phyloP scores from a whole-genome alignment of 768 basidiomycete genomes.

The Naganishia kalamii region DNA sequence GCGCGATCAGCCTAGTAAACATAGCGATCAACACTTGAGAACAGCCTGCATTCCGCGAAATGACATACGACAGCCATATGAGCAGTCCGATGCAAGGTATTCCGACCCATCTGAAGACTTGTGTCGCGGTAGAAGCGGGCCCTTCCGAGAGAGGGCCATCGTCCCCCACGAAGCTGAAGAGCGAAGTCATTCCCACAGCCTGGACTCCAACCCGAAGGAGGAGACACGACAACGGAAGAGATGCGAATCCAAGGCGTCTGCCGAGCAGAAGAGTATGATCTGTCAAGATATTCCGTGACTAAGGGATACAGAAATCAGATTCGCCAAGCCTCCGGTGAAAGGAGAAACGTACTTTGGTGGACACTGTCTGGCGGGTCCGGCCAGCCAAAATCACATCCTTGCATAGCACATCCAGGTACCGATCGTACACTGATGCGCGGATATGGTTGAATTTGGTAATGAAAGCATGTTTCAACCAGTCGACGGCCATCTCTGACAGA shows the following conservation, averaged over 20 bases:
- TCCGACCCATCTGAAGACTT: slow-evolving; percentile 52
- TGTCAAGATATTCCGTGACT: slow-evolving; percentile 54
- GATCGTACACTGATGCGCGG: slow-evolving; percentile 85
- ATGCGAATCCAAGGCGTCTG: slow-evolving; percentile 85
- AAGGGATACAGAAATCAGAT: slow-evolving; percentile 56
- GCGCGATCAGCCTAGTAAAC: slow-evolving; percentile 61
- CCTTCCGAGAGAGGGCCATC: neutral
- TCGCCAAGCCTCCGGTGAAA: neutral
- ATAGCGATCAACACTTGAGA: no score
- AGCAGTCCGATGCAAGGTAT: slow-evolving; percentile 19
- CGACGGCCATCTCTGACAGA: slow-evolving; percentile 84
- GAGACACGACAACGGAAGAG: slow-evolving; percentile 81
- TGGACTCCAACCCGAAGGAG: slow-evolving; percentile 49
- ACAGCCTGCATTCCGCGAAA: no score
- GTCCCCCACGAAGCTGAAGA: neutral
- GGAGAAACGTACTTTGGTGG: neutral
- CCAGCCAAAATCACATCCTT: slow-evolving; percentile 69
- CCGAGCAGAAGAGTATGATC: slow-evolving; percentile 94
- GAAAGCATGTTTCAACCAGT: slow-evolving; percentile 99
- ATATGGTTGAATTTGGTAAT: slow-evolving; percentile 99
- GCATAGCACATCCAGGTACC: slow-evolving; percentile 91
- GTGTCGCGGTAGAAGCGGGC: neutral
- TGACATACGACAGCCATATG: slow-evolving; percentile 1
- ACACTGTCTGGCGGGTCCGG: slow-evolving; percentile 54
- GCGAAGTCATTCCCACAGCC: slow-evolving; percentile 46